These are phyloP conservation scores for Crotalaria pallida DNA, from an alignment of 306 rosid genomes.

Conservation along the genomic window DNA sequence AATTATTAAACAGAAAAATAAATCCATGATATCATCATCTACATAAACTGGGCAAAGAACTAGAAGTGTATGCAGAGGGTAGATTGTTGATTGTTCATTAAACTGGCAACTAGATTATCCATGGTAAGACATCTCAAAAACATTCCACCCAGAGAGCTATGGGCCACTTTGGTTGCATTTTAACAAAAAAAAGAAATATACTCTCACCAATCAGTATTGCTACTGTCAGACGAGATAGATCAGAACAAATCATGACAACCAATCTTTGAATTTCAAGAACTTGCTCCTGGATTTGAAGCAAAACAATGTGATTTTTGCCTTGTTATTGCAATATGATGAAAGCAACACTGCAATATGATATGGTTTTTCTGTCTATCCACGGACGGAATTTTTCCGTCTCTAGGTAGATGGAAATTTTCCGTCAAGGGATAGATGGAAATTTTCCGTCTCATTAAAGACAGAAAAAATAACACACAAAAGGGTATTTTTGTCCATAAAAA, in stretches of 20 bases:
- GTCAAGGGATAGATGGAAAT: too few species aligned
- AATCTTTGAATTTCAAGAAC: constrained; percentile 1
- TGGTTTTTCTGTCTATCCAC: too few species aligned
- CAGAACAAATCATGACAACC: background rate
- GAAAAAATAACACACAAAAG: too few species aligned
- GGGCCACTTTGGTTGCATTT: background rate
- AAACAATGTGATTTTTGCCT: too few species aligned
- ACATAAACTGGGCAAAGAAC: background rate
- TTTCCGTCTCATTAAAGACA: too few species aligned
- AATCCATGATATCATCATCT: constrained; percentile 2
- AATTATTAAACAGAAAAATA: constrained; percentile 11
- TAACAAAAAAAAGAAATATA: background rate
- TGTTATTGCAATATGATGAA: too few species aligned
- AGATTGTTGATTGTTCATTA: background rate
- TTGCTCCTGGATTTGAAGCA: background rate
- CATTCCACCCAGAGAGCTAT: background rate
- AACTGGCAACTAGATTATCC: background rate
- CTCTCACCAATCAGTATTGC: background rate
- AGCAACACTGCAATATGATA: too few species aligned
- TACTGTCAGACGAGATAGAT: background rate
- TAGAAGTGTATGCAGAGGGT: constrained; percentile 5
- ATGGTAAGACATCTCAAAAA: background rate
- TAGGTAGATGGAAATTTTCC: too few species aligned
- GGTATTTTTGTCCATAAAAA: too few species aligned
- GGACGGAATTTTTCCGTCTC: too few species aligned